Percentiles rank a stretch among this genome's conserved stretches.
Conservation (phyloP, 2,329 filamentous ascomycete species). For the Fusarium sp. region DNA sequence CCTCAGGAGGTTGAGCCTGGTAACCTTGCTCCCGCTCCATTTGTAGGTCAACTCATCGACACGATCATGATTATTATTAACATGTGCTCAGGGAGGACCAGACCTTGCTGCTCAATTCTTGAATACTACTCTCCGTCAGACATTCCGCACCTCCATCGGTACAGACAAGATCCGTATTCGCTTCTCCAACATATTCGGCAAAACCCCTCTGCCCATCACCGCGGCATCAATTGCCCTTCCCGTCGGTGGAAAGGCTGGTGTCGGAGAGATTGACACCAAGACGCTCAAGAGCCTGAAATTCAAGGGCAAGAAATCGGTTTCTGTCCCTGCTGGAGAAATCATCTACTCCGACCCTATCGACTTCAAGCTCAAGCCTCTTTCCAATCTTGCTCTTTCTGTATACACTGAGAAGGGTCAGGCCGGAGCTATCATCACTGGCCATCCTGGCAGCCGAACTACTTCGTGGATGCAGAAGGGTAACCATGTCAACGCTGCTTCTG, state of each 20-base stretch:
- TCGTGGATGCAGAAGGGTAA: slow-evolving; percentile 33
- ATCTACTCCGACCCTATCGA: slow-evolving; percentile 22
- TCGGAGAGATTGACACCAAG: slow-evolving; percentile 18
- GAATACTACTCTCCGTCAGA: slow-evolving; percentile 29
- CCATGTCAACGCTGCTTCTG: slow-evolving; percentile 23
- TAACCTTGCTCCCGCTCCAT: slow-evolving; percentile 27
- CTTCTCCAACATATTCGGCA: slow-evolving; percentile 29
- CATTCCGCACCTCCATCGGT: slow-evolving; percentile 24
- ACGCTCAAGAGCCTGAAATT: slow-evolving; percentile 14
- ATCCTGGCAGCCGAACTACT: slow-evolving; percentile 32
- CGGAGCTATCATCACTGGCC: slow-evolving; percentile 27
- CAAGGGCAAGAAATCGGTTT: slow-evolving; percentile 14
- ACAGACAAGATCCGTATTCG: slow-evolving; percentile 23
- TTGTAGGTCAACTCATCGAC: slow-evolving; percentile 7
- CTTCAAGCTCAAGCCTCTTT: slow-evolving; percentile 21
- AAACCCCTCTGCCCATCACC: slow-evolving; percentile 20
- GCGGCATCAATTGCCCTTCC: slow-evolving; percentile 24
- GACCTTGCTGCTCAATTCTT: slow-evolving; percentile 17
- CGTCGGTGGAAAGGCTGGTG: slow-evolving; percentile 4
- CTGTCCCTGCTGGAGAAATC: slow-evolving; percentile 12
- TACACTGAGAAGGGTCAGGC: slow-evolving; percentile 22
- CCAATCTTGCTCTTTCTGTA: slow-evolving; percentile 24
- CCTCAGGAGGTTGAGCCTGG: slow-evolving; percentile 29
- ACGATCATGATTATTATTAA: background rate
- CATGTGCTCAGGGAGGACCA: background rate